These are phyloP conservation scores for Saccharomycopsis amapae DNA, from an alignment of 805 yeast genomes.

Conservation along the genomic window DNA sequence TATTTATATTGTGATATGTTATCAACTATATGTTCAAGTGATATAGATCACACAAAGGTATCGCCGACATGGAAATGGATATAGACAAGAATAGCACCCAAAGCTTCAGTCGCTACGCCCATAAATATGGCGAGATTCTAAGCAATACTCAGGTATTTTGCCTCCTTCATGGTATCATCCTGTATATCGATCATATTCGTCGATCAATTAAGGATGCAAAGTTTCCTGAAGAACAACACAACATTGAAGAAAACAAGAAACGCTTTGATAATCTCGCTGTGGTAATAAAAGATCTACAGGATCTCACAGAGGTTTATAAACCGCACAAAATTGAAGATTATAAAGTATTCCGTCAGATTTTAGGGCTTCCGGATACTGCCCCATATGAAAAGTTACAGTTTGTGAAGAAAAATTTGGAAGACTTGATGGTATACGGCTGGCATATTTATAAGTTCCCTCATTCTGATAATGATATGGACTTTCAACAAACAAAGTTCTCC, in stretches of 20 bases:
- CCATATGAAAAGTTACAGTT: not conserved
- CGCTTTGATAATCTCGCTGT: not conserved
- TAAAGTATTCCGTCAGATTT: not conserved
- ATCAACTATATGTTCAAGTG: too few species aligned
- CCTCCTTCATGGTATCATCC: not conserved
- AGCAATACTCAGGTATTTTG: not conserved
- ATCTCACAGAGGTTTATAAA: not conserved
- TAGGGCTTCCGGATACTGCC: not conserved
- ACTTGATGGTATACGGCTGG: slow-evolving; percentile 1
- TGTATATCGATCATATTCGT: not conserved
- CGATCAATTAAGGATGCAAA: not conserved
- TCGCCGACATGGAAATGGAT: too few species aligned
- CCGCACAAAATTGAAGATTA: not conserved
- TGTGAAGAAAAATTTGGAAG: not conserved
- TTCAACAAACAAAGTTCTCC: not conserved
- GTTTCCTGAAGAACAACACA: not conserved
- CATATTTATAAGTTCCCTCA: not conserved
- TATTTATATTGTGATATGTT: too few species aligned
- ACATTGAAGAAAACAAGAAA: not conserved
- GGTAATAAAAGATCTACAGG: not conserved
- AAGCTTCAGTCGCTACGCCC: too few species aligned
- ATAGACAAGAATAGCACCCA: too few species aligned
- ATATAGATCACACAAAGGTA: too few species aligned
- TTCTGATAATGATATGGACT: not conserved
- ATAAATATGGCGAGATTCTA: too few species aligned